These are phyloP conservation scores for Gastrolobium bilobum DNA, from an alignment of 306 rosid species.

Conservation along the genomic window DNA sequence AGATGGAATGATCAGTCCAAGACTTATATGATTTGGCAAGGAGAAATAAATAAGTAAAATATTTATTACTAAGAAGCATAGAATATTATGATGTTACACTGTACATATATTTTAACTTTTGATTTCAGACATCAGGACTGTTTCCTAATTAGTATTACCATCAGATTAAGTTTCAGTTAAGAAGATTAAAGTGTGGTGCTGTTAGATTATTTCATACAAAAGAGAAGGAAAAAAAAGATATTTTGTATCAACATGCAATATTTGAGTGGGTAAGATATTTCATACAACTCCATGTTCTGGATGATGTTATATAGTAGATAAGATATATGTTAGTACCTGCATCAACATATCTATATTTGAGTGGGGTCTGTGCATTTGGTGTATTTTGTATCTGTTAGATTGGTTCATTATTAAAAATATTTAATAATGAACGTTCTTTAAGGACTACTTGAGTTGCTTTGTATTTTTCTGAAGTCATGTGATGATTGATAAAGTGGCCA, in stretches of 20 bases:
- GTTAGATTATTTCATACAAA: slow-evolving; percentile 24
- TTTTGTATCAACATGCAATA: no score
- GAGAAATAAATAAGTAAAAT: no score
- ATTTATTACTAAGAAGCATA: no score
- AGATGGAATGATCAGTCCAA: no score
- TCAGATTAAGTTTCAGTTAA: background rate
- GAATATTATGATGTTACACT: no score
- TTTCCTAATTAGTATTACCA: slow-evolving; percentile 11
- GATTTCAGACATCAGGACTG: no score
- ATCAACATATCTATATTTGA: background rate
- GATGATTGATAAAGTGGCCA: slow-evolving; percentile 11
- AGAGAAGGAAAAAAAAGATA: background rate
- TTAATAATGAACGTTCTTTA: background rate
- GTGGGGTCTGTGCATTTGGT: background rate
- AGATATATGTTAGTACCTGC: background rate
- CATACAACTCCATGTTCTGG: no score
- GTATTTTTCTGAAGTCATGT: slow-evolving; percentile 20
- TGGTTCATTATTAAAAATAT: background rate
- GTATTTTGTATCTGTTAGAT: background rate
- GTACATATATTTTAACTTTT: no score
- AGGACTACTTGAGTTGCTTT: slow-evolving; percentile 15
- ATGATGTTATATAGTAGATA: slow-evolving; percentile 32
- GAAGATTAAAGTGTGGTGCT: slow-evolving; percentile 10
- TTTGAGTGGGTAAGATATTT: no score
- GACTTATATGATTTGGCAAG: no score